phyloP scores from a whole-genome alignment of 768 basidiomycete genomes.

The Pulveroboletus sp. region DNA sequence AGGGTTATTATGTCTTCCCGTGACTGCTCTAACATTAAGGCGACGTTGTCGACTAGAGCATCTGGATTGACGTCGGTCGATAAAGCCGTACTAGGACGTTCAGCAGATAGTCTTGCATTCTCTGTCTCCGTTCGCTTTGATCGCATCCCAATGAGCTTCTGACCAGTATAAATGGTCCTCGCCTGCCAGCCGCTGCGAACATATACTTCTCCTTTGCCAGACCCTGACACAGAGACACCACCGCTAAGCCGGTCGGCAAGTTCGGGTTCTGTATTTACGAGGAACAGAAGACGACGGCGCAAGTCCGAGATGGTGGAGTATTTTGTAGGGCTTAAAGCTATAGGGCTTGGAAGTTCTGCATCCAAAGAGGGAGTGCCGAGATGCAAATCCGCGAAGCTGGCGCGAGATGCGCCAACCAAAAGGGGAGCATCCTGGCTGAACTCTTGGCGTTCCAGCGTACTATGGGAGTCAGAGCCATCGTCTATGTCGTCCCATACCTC shows the following conservation, averaged over 20 bases:
- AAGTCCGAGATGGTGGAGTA: conserved; percentile 44
- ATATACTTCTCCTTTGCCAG: conserved; percentile 70
- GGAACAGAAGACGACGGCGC: conserved; percentile 53
- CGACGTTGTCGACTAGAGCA: conserved; percentile 55
- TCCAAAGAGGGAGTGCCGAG: conserved; percentile 9
- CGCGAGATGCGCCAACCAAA: conserved; percentile 11
- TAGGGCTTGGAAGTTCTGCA: conserved; percentile 9
- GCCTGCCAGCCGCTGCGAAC: conserved; percentile 83
- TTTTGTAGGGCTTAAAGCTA: conserved; percentile 17
- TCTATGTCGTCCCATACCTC: conserved; percentile 59
- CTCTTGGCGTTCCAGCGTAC: conserved; percentile 30
- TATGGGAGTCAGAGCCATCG: conserved; percentile 44
- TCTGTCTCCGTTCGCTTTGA: conserved; percentile 23
- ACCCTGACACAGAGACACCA: conserved; percentile 65
- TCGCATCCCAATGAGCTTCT: conserved; percentile 27
- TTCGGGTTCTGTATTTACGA: conserved; percentile 56
- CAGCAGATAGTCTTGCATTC: conserved; percentile 25
- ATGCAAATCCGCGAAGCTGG: conserved; percentile 10
- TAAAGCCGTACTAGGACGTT: conserved; percentile 26
- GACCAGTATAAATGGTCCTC: conserved; percentile 53
- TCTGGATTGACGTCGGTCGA: conserved; percentile 40
- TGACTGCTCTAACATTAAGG: conserved; percentile 50
- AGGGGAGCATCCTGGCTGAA: conserved; percentile 22
- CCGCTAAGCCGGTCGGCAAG: conserved; percentile 73
- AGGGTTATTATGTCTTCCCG: conserved; percentile 65